Evolutionary conservation across 2,329 filamentous ascomycete species (phyloP), one percentile per base, ranked within the genome.

Genomic region (Alternaria sp.): DNA sequence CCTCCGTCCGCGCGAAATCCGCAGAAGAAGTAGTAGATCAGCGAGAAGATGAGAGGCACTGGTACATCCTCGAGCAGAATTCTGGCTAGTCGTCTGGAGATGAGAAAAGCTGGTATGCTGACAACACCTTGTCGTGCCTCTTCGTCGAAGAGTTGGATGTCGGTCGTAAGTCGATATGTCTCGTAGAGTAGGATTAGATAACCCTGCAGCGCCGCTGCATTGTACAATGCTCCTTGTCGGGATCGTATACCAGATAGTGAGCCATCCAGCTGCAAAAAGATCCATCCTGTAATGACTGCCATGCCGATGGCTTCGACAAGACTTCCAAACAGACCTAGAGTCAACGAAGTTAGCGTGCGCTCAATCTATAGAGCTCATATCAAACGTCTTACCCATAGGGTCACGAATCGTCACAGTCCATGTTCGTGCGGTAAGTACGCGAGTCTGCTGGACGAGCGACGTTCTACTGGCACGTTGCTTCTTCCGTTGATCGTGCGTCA

Each of bases 171-270:
- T 5, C 92, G 88, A 70, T 92, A 94, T 0, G 88, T 89, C 77
- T 94, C 92, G 65, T 92, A 93, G 12, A 93, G 83, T 11, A 94
- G 83, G 54, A 93, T 89, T 4, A 94, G 83, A 72, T 94, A 94
- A 2, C 91, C 91, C 72, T 94, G 91, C 6, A 94, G 82, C 5
- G 87, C 90, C 7, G 90, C 85, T 0, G 90, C 88, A 2, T 87
- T 92, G 70, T 93, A 94, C 0, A 94, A 79, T 6, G 89, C 90
- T 52, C 90, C 91, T 75, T 93, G 82, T 2, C 91, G 85, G 25
- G 91, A 93, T 23, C 91, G 86, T 51, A 94, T 93, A 0, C 91
- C 91, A 1, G 90, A 83, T 50, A 90, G 86, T 60, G 89, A 90
- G 11, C 87, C 84, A 2, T 87, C 86, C 0, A 93, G 83, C 21